Base-by-base conservation (phyloP, 2,329 filamentous ascomycete species). In the Trichocomaceae sp. region DNA sequence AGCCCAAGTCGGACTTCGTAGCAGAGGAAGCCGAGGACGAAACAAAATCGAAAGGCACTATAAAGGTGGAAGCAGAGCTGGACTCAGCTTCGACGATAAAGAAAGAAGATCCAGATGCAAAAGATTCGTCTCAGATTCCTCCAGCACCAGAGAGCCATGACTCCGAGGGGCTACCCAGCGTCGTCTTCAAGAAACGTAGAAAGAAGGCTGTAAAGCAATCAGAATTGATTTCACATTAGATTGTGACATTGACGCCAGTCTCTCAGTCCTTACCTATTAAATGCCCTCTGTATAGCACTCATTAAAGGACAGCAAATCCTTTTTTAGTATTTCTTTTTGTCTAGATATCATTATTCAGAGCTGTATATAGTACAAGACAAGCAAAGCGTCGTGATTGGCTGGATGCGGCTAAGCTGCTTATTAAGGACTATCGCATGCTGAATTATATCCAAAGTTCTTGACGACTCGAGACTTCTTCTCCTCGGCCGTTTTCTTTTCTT, bases 101-200 rank as follows among this genome's bases (percentile, higher is more conserved):
- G 55, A 62, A 63, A 26, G 68, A 72, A 58, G 67, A 67, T 17
- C 35, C 58, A 5, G 48, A 46, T 26, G 50, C 54, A 41, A 57
- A 33, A 29, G 41, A 51, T 5, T 26, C 37, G 20, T 41, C 49
- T n/a, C 37, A 62, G 22, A 48, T 47, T 20, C 44, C 55, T 1
- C 44, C 54, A 1, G 39, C 19, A 6, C 51, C 56, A 12, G 59
- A 60, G 56, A 57, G 58, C 0, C 61, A 61, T 29, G 49, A 41
- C 4, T 62, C 66, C 50, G 66, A 67, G 31, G 52, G 57, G 19
- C 58, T 57, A 5, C 54, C 66, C 4, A 69, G 68, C 3, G 67
- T 76, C 41, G 61, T 77, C 20, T 78, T 78, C 67, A 78, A 77
- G 60, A 77, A 77, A 59, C 74, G 75, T 59, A 77, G 75, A 59